Conservation (phyloP, 2,329 filamentous ascomycete genomes). For the Aspergillus pseudoterreus region DNA sequence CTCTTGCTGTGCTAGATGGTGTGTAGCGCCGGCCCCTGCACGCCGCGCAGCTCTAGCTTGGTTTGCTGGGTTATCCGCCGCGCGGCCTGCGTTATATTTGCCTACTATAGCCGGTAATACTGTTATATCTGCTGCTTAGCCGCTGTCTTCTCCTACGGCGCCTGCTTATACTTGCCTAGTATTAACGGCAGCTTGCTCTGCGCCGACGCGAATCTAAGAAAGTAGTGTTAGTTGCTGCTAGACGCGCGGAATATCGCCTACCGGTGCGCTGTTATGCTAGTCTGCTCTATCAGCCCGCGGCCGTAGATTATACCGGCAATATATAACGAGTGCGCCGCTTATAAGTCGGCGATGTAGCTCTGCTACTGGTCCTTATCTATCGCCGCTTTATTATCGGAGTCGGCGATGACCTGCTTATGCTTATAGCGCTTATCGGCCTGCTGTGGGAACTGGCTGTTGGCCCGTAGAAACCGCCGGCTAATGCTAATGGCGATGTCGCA, state of each 20-base stretch:
- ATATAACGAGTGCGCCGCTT: background rate
- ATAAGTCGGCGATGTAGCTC: conserved; percentile 4
- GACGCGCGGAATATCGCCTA: background rate
- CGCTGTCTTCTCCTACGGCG: background rate
- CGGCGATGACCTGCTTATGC: background rate
- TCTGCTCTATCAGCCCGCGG: background rate
- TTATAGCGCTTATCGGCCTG: background rate
- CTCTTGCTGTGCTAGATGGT: background rate
- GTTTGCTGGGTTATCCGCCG: background rate
- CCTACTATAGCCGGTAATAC: background rate
- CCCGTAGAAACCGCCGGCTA: conserved; percentile 6
- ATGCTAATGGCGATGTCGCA: conserved; percentile 7
- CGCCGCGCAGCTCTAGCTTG: background rate
- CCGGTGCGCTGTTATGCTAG: background rate
- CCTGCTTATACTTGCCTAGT: background rate
- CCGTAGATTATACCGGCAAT: background rate
- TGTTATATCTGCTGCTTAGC: background rate
- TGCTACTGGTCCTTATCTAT: conserved; percentile 5
- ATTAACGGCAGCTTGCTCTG: background rate
- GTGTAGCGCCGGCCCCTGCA: background rate
- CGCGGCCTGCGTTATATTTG: background rate
- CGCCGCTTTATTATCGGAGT: background rate
- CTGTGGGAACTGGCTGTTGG: conserved; percentile 2
- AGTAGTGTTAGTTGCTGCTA: background rate
- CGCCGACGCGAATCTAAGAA: background rate